phyloP scores from a whole-genome alignment of 2,329 filamentous ascomycete genomes.

The Stagonosporopsis tanaceti region DNA sequence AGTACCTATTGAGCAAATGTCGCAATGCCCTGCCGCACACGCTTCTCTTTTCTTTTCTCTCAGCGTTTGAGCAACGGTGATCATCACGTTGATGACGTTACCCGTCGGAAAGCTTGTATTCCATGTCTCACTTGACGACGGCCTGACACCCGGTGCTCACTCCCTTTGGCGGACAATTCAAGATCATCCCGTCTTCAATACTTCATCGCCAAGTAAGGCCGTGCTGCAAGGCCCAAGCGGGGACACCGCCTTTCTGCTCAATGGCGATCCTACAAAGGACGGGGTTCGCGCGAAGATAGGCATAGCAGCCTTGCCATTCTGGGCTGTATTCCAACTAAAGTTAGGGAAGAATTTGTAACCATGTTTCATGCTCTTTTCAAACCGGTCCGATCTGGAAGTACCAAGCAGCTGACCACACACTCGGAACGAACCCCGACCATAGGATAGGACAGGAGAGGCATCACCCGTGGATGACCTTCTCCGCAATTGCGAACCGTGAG shows the following conservation, averaged over 20 bases:
- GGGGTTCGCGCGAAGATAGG: constrained; percentile 9
- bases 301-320: constrained; percentile 16
- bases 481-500: constrained; percentile 6
- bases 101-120: constrained; percentile 20
- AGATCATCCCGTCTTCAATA: constrained; percentile 23
- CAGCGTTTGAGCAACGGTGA: constrained; percentile 28
- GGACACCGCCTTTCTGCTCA: constrained; percentile 35
- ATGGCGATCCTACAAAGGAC: constrained; percentile 29
- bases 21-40: constrained; percentile 26
- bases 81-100: constrained; percentile 34
- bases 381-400: constrained; percentile 11
- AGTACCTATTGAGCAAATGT: constrained; percentile 22
- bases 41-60: constrained; percentile 13
- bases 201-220: constrained; percentile 3
- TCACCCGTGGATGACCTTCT: constrained; percentile 6
- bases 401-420: constrained; percentile 8
- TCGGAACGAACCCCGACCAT: constrained; percentile 1
- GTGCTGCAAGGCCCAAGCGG: constrained; percentile 15
- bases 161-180: constrained; percentile 23
- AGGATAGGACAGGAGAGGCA: not conserved
- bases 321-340: constrained; percentile 3
- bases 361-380: constrained; percentile 12
- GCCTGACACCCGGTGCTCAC: constrained; percentile 21
- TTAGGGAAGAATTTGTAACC: not conserved
- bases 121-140: constrained; percentile 19